phyloP scores from a whole-genome alignment of 1,284 basidiomycete species.

The Pseudozyma hubeiensis region DNA sequence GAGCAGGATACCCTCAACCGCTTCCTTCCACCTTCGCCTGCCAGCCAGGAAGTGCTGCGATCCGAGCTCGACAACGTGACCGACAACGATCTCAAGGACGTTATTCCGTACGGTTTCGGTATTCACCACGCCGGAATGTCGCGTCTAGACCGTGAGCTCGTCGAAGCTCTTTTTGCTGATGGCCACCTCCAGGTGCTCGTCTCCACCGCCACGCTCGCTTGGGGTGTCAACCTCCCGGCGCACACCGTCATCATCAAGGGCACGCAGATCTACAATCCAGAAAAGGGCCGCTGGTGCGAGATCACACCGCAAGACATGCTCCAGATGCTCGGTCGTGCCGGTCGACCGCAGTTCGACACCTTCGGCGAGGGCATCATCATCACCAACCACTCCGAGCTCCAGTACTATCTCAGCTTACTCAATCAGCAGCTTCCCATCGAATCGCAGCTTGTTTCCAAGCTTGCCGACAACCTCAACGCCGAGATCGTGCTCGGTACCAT shows the following conservation, averaged over 20 bases:
- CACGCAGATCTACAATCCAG: slow-evolving; percentile 98
- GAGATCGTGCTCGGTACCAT: slow-evolving; percentile 97
- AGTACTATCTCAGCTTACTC: slow-evolving; percentile 78
- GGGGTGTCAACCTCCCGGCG: slow-evolving; percentile 98
- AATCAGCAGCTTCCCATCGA: slow-evolving; percentile 80
- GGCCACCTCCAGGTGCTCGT: slow-evolving; percentile 94
- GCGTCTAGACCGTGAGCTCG: slow-evolving; percentile 89
- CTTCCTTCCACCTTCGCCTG: slow-evolving; percentile 75
- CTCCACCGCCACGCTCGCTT: slow-evolving; percentile 96
- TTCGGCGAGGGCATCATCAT: slow-evolving; percentile 98
- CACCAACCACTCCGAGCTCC: slow-evolving; percentile 95
- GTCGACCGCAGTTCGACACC: slow-evolving; percentile 96
- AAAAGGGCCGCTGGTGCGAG: slow-evolving; percentile 97
- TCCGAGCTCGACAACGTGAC: slow-evolving; percentile 84
- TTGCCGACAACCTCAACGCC: slow-evolving; percentile 96
- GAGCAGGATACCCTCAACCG: slow-evolving; percentile 96
- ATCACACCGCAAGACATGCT: slow-evolving; percentile 95
- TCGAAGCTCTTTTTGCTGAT: slow-evolving; percentile 94
- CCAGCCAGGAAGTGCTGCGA: slow-evolving; percentile 60
- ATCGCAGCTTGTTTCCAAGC: slow-evolving; percentile 89
- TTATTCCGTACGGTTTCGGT: slow-evolving; percentile 95
- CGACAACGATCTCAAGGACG: slow-evolving; percentile 85
- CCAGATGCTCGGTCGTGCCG: slow-evolving; percentile 98
- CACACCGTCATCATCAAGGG: slow-evolving; percentile 99
- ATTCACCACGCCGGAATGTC: slow-evolving; percentile 99